Percentiles rank a stretch among this genome's conserved stretches.
phyloP scores from a whole-genome alignment of 2,329 filamentous ascomycete genomes.

The Fusarium verrucosum region DNA sequence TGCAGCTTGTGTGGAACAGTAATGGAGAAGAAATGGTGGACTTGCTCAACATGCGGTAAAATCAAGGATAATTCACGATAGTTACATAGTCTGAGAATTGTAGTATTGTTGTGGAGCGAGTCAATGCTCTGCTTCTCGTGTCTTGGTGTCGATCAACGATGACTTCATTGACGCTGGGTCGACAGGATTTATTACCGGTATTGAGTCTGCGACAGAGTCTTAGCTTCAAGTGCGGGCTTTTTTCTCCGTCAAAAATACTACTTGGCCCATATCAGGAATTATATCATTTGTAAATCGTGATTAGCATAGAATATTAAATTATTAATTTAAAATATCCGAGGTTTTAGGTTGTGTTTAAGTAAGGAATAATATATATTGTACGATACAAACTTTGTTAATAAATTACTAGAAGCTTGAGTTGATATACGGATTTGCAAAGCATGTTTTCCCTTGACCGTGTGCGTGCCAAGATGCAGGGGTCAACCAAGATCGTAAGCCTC shows the following conservation, averaged over 20 bases:
- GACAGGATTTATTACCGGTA: slow-evolving; percentile 1
- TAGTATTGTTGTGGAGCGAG: slow-evolving; percentile 10
- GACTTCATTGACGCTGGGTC: slow-evolving; percentile 36
- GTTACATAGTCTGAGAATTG: slow-evolving; percentile 19
- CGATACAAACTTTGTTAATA: too few relatives aligned
- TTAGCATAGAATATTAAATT: too few relatives aligned
- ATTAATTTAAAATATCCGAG: too few relatives aligned
- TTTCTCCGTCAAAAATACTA: too few relatives aligned
- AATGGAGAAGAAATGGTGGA: slow-evolving; percentile 67
- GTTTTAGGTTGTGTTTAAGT: too few relatives aligned
- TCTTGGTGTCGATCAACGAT: slow-evolving; percentile 26
- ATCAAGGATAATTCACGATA: slow-evolving; percentile 61
- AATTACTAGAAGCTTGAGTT: too few relatives aligned
- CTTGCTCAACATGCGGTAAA: slow-evolving; percentile 63
- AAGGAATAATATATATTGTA: too few relatives aligned
- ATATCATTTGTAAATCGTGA: too few relatives aligned
- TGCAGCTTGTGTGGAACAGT: slow-evolving; percentile 62
- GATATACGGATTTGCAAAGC: too few relatives aligned
- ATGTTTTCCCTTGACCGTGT: slow-evolving; percentile 6
- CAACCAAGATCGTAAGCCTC: slow-evolving; percentile 36
- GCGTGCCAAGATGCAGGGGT: slow-evolving; percentile 34
- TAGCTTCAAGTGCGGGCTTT: background rate
- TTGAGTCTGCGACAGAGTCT: slow-evolving; percentile 9
- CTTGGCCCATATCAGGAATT: too few relatives aligned
- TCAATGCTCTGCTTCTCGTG: slow-evolving; percentile 21